A percentile compares a stretch with the other conserved stretches of the same genome.
Conservation (phyloP, 148 eudicot genomes). For the Chenopodium suecicum region DNA sequence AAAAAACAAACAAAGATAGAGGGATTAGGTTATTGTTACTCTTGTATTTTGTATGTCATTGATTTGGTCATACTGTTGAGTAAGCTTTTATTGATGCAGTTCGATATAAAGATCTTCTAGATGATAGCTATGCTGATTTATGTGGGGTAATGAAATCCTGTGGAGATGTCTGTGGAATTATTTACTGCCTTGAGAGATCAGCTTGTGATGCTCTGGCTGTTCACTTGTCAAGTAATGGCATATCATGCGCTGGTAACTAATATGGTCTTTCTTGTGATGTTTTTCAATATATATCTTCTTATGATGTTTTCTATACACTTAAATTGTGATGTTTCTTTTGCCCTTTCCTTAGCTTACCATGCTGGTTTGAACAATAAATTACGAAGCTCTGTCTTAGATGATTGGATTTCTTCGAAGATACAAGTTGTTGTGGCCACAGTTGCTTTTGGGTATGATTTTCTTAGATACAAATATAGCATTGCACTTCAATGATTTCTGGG, state of each 20-base stretch:
- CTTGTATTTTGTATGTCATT: background rate
- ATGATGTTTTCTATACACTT: background rate
- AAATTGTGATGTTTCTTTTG: slow-evolving; percentile 15
- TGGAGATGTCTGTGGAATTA: slow-evolving; percentile 79
- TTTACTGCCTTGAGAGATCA: slow-evolving; percentile 93
- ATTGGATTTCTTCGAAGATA: slow-evolving; percentile 85
- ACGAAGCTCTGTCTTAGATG: slow-evolving; percentile 84
- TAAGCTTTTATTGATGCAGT: slow-evolving; percentile 49
- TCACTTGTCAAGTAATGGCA: slow-evolving; percentile 61
- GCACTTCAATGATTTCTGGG: background rate
- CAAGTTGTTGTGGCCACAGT: slow-evolving; percentile 97
- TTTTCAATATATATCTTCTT: background rate
- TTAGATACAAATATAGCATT: background rate
- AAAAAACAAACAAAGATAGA: too few relatives aligned
- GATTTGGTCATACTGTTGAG: slow-evolving; percentile 16
- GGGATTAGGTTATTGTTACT: background rate
- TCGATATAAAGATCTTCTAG: slow-evolving; percentile 88
- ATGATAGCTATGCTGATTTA: slow-evolving; percentile 71
- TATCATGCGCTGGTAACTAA: slow-evolving; percentile 80
- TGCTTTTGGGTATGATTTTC: slow-evolving; percentile 75
- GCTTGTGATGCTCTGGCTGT: slow-evolving; percentile 80
- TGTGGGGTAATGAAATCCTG: slow-evolving; percentile 61
- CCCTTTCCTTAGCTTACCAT: slow-evolving; percentile 70
- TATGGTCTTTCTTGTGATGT: background rate
- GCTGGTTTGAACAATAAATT: slow-evolving; percentile 87